phyloP scores from a whole-genome alignment of 495 filamentous ascomycete species.

The Friedmanniomyces endolithicus region DNA sequence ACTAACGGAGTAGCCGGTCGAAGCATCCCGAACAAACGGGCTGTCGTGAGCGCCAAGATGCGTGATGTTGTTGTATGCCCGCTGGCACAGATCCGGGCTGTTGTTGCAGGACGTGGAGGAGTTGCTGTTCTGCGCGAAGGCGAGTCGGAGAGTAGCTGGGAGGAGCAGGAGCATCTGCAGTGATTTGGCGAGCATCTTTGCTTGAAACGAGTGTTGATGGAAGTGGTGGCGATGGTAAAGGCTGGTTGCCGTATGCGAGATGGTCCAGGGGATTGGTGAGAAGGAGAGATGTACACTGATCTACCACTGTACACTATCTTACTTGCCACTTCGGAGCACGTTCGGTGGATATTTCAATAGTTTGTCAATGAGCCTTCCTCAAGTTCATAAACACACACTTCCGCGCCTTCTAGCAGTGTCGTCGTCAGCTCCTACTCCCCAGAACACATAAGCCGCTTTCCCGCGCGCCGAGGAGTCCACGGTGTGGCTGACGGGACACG shows the following conservation, averaged over 20 bases:
- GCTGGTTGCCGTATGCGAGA: neutral
- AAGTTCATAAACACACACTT: too few relatives aligned
- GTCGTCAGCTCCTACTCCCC: too few relatives aligned
- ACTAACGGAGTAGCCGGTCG: slow-evolving; percentile 27
- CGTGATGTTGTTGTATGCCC: slow-evolving; percentile 49
- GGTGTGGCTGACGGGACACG: too few relatives aligned
- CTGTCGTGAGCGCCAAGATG: slow-evolving; percentile 54
- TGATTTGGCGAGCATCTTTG: neutral
- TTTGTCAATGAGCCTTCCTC: too few relatives aligned
- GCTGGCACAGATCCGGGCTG: slow-evolving; percentile 45
- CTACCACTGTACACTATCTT: too few relatives aligned
- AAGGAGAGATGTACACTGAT: too few relatives aligned
- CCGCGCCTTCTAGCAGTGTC: too few relatives aligned
- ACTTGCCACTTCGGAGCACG: too few relatives aligned
- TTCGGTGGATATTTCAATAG: too few relatives aligned
- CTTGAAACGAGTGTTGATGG: neutral
- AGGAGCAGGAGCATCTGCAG: neutral
- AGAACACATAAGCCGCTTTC: too few relatives aligned
- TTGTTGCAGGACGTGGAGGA: slow-evolving; percentile 42
- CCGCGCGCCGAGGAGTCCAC: too few relatives aligned
- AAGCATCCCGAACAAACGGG: slow-evolving; percentile 43
- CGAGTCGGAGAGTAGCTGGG: neutral
- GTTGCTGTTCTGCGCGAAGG: neutral
- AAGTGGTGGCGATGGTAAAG: neutral
- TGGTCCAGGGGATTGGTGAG: too few relatives aligned